A percentile compares a stretch with the other conserved stretches of the same genome.
These are phyloP conservation scores for Centella asiatica DNA, from an alignment of 129 eudicot species.

Conservation along the genomic window DNA sequence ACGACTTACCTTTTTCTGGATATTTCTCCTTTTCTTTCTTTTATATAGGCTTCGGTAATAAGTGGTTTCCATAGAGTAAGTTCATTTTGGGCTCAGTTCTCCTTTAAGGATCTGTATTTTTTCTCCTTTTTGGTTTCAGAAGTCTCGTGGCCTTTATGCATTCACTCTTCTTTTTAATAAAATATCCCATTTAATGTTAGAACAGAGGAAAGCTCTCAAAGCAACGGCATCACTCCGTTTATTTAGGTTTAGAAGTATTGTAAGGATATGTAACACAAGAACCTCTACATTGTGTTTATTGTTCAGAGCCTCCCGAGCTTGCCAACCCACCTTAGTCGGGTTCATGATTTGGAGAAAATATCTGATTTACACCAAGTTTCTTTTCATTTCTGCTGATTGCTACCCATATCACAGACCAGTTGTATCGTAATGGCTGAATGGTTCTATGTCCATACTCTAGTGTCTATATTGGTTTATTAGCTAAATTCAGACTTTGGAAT, in stretches of 20 bases:
- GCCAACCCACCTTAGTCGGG: too few species aligned
- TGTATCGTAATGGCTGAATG: not conserved
- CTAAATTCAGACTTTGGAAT: constrained; percentile 2
- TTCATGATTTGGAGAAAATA: not conserved
- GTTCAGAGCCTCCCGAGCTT: not conserved
- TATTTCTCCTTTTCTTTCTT: too few species aligned
- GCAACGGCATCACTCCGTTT: not conserved
- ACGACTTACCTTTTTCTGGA: too few species aligned
- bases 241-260: not conserved
- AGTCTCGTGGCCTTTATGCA: not conserved
- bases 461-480: not conserved
- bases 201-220: not conserved
- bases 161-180: not conserved
- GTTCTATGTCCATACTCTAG: not conserved
- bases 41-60: not conserved
- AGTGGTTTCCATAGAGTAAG: not conserved
- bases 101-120: not conserved
- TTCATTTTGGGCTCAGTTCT: not conserved
- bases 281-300: not conserved
- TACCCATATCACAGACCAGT: not conserved
- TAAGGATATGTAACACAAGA: not conserved
- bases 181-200: not conserved
- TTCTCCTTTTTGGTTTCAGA: not conserved
- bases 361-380: not conserved
- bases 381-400: not conserved